Evolutionary conservation across 2,329 filamentous ascomycete genomes (phyloP).

Genomic region (Clonostachys rhizophaga): DNA sequence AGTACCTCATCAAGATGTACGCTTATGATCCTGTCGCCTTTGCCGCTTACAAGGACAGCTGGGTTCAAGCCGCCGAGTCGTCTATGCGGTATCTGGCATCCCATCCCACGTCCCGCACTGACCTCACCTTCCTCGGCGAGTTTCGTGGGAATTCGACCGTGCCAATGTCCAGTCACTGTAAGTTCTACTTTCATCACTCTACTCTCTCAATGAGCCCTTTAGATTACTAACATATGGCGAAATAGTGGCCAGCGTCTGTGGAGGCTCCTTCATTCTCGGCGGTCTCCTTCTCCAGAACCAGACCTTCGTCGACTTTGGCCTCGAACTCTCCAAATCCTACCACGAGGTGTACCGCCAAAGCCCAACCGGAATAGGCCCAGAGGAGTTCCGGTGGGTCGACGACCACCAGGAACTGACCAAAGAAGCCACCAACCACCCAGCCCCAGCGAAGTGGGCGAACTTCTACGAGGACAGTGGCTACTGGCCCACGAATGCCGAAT

Average conservation of each 20-base stretch:
- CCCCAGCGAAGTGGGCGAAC: slow-evolving; percentile 10
- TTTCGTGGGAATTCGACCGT: slow-evolving; percentile 41
- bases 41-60: slow-evolving; percentile 63
- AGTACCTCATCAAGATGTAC: slow-evolving; percentile 92
- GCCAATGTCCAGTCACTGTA: slow-evolving; percentile 43
- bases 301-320: slow-evolving; percentile 35
- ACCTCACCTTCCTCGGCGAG: slow-evolving; percentile 48
- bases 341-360: slow-evolving; percentile 44
- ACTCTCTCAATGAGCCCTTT: slow-evolving; percentile 33
- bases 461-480: slow-evolving; percentile 52
- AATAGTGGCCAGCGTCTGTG: slow-evolving; percentile 40
- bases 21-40: slow-evolving; percentile 68
- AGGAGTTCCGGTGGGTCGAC: slow-evolving; percentile 43
- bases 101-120: slow-evolving; percentile 49
- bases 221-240: not conserved
- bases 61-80: slow-evolving; percentile 71
- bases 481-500: slow-evolving; percentile 29
- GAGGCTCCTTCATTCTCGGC: slow-evolving; percentile 44
- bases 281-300: slow-evolving; percentile 33
- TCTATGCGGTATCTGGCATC: slow-evolving; percentile 60
- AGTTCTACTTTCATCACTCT: slow-evolving; percentile 29
- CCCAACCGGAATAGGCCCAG: slow-evolving; percentile 47
- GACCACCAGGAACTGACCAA: slow-evolving; percentile 7
- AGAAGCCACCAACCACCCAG: slow-evolving; percentile 22
- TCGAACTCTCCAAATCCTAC: slow-evolving; percentile 43